phyloP scores from a whole-genome alignment of 139 green algal genomes.

The Yamagishiella unicocca region DNA sequence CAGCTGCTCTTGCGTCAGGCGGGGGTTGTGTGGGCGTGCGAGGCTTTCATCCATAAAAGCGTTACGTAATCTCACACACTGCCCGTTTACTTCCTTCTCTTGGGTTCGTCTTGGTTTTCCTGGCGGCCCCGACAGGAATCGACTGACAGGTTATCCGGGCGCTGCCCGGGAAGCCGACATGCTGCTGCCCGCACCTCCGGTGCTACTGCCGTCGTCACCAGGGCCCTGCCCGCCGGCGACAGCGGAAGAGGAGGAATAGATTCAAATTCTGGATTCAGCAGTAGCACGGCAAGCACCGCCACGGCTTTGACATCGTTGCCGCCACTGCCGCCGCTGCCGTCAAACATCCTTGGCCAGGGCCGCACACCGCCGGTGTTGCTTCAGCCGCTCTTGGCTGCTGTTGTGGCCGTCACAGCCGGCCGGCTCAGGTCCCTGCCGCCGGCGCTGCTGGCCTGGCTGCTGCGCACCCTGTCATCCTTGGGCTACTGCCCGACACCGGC shows the following conservation, averaged over 20 bases:
- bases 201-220: neutral
- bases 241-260: too few relatives aligned
- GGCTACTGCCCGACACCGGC: neutral
- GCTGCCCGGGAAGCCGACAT: too few relatives aligned
- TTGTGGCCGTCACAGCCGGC: neutral
- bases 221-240: neutral
- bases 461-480: neutral
- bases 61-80: too few relatives aligned
- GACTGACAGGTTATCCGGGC: too few relatives aligned
- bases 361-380: neutral
- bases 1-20: too few relatives aligned
- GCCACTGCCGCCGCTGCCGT: neutral
- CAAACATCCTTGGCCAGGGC: neutral
- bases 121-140: too few relatives aligned
- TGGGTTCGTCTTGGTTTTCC: too few relatives aligned
- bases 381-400: slow-evolving; percentile 11
- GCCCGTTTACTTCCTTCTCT: too few relatives aligned
- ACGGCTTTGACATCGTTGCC: neutral
- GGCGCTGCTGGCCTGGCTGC: neutral
- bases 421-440: slow-evolving; percentile 21
- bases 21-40: too few relatives aligned
- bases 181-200: neutral
- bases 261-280: neutral
- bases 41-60: too few relatives aligned
- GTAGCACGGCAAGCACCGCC: neutral